Conservation (phyloP, 768 basidiomycete genomes). For the Trametes maxima region DNA sequence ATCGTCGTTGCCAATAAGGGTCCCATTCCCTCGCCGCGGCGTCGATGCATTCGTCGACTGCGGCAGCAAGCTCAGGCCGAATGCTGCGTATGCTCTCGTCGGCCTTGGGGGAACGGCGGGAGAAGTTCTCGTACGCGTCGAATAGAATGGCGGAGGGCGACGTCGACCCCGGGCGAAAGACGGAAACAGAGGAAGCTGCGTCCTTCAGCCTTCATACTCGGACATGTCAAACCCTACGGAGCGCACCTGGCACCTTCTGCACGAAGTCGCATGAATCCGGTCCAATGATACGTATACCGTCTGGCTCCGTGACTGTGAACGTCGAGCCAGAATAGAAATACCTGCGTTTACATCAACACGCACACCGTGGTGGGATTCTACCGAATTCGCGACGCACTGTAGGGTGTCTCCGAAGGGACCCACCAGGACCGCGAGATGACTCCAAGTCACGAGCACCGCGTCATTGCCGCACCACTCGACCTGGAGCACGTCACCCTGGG, state of each 20-base stretch:
- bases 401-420: conserved; percentile 90
- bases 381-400: conserved; percentile 52
- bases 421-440: conserved; percentile 74
- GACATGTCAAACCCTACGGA: conserved; percentile 1
- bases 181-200: conserved; percentile 72
- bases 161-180: conserved; percentile 92
- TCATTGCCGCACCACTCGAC: conserved; percentile 98
- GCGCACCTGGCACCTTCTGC: conserved; percentile 88
- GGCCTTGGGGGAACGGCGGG: conserved; percentile 82
- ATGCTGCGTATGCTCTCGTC: conserved; percentile 92
- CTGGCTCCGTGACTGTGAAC: conserved; percentile 82
- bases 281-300: conserved; percentile 85
- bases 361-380: neutral
- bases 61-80: conserved; percentile 79
- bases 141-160: conserved; percentile 90
- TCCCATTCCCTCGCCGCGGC: conserved; percentile 94
- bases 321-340: conserved; percentile 78
- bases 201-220: neutral
- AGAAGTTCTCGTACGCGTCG: conserved; percentile 91
- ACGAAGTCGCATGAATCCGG: conserved; percentile 84
- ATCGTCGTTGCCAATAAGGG: conserved; percentile 81
- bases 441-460: conserved; percentile 83
- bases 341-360: conserved; percentile 43
- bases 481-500: conserved; percentile 61
- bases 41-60: conserved; percentile 91